Evolutionary conservation across 345 rosid species (phyloP), one percentile per base, ranked within the genome.

Genomic region (Rhizophora apiculata): DNA sequence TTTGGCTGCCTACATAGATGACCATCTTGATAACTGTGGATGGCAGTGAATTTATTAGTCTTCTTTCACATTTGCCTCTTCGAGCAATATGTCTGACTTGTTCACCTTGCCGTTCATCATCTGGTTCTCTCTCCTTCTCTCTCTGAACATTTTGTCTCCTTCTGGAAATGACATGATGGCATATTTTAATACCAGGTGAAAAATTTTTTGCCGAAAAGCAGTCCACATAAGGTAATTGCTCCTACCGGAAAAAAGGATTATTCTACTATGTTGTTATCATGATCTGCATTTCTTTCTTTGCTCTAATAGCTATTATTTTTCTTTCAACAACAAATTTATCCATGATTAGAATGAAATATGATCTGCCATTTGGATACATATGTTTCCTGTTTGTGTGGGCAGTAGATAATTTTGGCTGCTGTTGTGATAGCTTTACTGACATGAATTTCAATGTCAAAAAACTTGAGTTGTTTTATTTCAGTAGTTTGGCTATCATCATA

Each of bases 201-300:
- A 61, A 65, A 68, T 43, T 85, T 86, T 74, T 58, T 86, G 59
- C 88, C 83, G 65, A 85, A 82, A 78, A 80, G 78, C 76, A 76
- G 87, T 68, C 78, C 81, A 34, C 89, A 94, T 70, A 94, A 94
- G 96, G 96, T 85, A 71, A 53, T 43, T 43, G 18, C 49, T 43
- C 19, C 18, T 2, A 13, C 49, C 5, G 2, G 9, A 43, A 43
- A 39, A 43, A 43, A 11, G 16, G 49, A 43, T 43, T 13, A 56
- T 56, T 22, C 60, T 21, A 6, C 11, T 9, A 22, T 24, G 18
- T 2, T 56, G 60, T 27, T 24, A 24, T 56, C 16, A 24, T 56
- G 16, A 27, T 56, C 16, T 56, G 49, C 49, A 46, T 70, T 29
- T 5, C 32, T 63, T 67, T 72, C 68, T 62, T 56, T 55, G 43